phyloP scores from a whole-genome alignment of 495 filamentous ascomycete species.

The Penicillium salamii region DNA sequence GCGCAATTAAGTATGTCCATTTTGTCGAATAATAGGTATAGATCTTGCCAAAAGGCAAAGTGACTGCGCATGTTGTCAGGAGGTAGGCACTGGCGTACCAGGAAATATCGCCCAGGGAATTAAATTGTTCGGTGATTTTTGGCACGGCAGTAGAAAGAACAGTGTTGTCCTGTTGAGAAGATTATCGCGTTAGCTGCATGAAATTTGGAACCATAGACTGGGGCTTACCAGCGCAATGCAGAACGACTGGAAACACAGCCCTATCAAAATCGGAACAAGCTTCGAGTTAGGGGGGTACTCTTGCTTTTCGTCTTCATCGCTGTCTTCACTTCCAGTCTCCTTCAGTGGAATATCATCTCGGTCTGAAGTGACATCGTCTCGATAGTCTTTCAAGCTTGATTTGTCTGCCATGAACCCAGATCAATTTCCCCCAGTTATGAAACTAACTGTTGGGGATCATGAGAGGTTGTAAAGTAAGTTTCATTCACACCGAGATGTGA shows the following conservation, averaged over 20 bases:
- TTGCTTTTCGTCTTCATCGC: conserved; percentile 29
- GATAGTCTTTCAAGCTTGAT: conserved; percentile 9
- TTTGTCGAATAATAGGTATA: conserved; percentile 80
- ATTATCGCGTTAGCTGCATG: background rate
- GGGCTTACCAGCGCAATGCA: conserved; percentile 58
- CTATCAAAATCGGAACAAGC: conserved; percentile 55
- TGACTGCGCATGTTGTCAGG: conserved; percentile 69
- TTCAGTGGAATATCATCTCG: conserved; percentile 26
- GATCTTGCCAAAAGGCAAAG: conserved; percentile 72
- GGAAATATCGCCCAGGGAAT: conserved; percentile 69
- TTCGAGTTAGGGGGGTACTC: conserved; percentile 51
- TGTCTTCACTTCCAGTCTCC: conserved; percentile 8
- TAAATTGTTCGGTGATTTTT: conserved; percentile 76
- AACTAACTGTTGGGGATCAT: conserved; percentile 6
- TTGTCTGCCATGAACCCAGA: conserved; percentile 9
- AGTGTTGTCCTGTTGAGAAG: conserved; percentile 57
- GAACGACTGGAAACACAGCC: conserved; percentile 61
- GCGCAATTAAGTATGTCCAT: conserved; percentile 66
- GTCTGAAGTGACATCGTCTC: conserved; percentile 9
- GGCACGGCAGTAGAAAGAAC: conserved; percentile 87
- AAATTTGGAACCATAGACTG: background rate
- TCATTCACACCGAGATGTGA: background rate
- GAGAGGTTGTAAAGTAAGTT: background rate
- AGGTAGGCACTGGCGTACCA: conserved; percentile 76
- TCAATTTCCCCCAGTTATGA: conserved; percentile 4